Evolutionary conservation across 2,329 filamentous ascomycete genomes (phyloP), one percentile per base, ranked within the genome.

Genomic region (Sphaerulina vaccinii): DNA sequence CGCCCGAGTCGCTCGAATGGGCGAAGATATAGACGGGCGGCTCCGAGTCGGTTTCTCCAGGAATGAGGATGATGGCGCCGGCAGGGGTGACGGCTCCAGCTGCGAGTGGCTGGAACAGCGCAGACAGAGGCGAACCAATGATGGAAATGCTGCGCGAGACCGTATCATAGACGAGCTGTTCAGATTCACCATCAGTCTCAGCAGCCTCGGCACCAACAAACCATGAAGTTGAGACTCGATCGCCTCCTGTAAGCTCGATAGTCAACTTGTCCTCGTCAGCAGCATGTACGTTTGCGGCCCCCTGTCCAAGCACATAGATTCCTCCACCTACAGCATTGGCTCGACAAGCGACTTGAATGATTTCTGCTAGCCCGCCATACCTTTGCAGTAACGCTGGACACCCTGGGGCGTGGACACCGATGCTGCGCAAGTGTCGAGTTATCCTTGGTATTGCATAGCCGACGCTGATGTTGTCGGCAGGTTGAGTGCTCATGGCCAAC

Each of bases 331-430:
- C 93, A 16, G 92, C 92, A 56, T 86, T 85, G 33, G 92, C 90
- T 61, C 92, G 87, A 68, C 93, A 97, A 3, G 85, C 88, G 19
- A 96, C 90, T 74, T 99, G 92, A 23, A 88, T 84, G 54, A 97
- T 83, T 71, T 99, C 92, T 24, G 90, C 87, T 40, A 87, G 78
- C 22, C 92, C 90, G 40, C 92, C 92, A 86, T 90, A 99, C 76
- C 96, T 96, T 18, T 91, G 86, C 60, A 95, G 82, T 10, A 99
- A 83, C 40, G 90, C 88, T 45, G 88, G 88, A 67, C 97, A 97
- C 8, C 92, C 90, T 41, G 87, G 81, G 0, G 92, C 92, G 62
- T 96, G 92, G 3, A 88, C 75, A 6, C 92, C 91, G 71, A 95
- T 91, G 0, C 92, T 96, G 11, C 82, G 81, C 44, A 97, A 74